phyloP scores from a whole-genome alignment of 345 rosid species.

The Salix viminalis region DNA sequence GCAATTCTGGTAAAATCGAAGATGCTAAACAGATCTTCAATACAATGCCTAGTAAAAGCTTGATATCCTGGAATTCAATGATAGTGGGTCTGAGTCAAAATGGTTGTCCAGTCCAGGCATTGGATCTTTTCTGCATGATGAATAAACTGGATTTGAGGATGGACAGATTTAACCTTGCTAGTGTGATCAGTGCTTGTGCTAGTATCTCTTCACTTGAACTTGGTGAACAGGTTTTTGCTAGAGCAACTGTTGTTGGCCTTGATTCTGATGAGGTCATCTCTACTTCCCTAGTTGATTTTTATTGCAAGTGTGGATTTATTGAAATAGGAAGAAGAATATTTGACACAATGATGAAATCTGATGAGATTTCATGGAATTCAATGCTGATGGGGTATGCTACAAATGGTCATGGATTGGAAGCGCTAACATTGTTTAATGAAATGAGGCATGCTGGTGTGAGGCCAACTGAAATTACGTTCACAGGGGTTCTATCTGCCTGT shows the following conservation, averaged over 20 bases:
- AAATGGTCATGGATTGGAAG: conserved; percentile 66
- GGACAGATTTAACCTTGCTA: conserved; percentile 66
- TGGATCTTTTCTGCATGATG: conserved; percentile 62
- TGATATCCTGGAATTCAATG: conserved; percentile 93
- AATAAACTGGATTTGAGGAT: conserved; percentile 46
- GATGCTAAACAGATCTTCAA: conserved; percentile 61
- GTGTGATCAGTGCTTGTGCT: conserved; percentile 69
- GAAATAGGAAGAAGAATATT: conserved; percentile 53
- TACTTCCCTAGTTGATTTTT: conserved; percentile 74
- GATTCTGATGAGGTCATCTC: conserved; percentile 54
- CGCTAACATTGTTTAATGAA: conserved; percentile 56
- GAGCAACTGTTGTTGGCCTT: conserved; percentile 54
- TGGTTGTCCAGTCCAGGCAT: conserved; percentile 61
- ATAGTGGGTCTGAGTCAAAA: conserved; percentile 66
- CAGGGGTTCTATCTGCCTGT: conserved; percentile 65
- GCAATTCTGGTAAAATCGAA: conserved; percentile 64
- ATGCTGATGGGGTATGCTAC: conserved; percentile 86
- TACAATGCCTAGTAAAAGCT: conserved; percentile 48
- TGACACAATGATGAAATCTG: conserved; percentile 49
- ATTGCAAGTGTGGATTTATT: conserved; percentile 62
- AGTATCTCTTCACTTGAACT: conserved; percentile 53
- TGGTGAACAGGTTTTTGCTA: conserved; percentile 74
- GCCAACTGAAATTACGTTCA: conserved; percentile 55
- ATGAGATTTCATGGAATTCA: conserved; percentile 72
- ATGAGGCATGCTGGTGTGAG: conserved; percentile 54